Evolutionary conservation across 345 rosid genomes (phyloP).

Genomic region (Citrus australasica): DNA sequence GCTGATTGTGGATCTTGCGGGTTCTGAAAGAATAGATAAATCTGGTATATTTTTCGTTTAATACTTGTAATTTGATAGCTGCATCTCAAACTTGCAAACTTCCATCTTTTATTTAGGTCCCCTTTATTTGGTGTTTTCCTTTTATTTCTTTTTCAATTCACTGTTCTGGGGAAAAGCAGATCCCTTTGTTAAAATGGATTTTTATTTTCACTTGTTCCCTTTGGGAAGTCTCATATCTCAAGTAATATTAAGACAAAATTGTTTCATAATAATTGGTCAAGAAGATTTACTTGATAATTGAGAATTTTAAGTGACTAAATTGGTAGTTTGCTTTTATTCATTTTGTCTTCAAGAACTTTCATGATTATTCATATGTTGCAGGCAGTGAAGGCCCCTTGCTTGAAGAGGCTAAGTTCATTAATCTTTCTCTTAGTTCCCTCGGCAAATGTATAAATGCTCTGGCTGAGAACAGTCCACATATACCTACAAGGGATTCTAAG

Average conservation of each 20-base stretch:
- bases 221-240: not conserved
- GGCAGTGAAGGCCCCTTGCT: conserved; percentile 87
- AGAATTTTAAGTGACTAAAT: conserved; percentile 5
- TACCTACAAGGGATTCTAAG: conserved; percentile 94
- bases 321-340: not conserved
- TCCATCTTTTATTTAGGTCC: not conserved
- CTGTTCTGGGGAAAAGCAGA: not conserved
- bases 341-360: not conserved
- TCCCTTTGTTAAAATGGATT: not conserved
- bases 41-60: conserved; percentile 50
- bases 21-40: conserved; percentile 92
- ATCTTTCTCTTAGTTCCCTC: conserved; percentile 86
- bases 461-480: conserved; percentile 90
- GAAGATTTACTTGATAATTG: not conserved
- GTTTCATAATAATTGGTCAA: not conserved
- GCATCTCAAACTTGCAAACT: not conserved
- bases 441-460: conserved; percentile 96
- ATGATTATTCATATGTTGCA: conserved; percentile 26
- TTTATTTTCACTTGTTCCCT: not conserved
- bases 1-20: conserved; percentile 94
- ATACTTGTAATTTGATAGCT: conserved; percentile 1
- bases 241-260: not conserved
- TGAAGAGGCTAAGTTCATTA: conserved; percentile 94
- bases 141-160: not conserved
- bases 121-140: not conserved